Evolutionary conservation across 768 basidiomycete species (phyloP), one percentile per base, ranked within the genome.

Genomic region (Tricholoma sp.): DNA sequence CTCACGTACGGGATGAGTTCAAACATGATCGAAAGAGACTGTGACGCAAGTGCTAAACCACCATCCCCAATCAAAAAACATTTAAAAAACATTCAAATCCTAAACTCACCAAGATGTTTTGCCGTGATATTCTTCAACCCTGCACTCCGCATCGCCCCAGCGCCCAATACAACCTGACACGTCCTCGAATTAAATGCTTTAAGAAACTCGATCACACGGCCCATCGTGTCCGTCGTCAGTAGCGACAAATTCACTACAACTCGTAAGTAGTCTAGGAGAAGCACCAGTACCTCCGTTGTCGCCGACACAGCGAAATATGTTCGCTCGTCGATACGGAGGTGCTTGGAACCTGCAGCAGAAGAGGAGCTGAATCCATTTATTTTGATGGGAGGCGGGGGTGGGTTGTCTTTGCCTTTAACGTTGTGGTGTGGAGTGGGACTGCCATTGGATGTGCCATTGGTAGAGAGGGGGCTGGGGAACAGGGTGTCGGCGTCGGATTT

Each of bases 61-160:
- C 41, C 21, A 39, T 16, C 16, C 1, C 2, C 3, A 22, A 12
- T 41, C 9, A 5, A 24, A 41, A 27, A 31, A 24, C 54, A 29
- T n/a, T n/a, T n/a, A 54, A 46, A 47, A 53, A 59, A 47, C 5
- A n/a, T n/a, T n/a, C n/a, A n/a, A n/a, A n/a, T n/a, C n/a, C 16
- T 53, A 58, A 58, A 66, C 82, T 59, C 61, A 91, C 94, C 94
- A 21, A 99, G 80, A 76, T 99, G 96, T 71, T 94, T 97, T 39
- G 97, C 97, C 0, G 97, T 98, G 68, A 99, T 99, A 68, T 98
- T 96, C 73, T 92, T 98, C 65, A 99, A 73, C 5, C 97, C 97
- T 18, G 97, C 97, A 16, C 92, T 94, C 43, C 94, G 81, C 95
- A 98, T 98, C n/a, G 97, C 97, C 12, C 97, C 97, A 8, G 97